These are phyloP conservation scores for Amanita polypyramis DNA, from an alignment of 768 basidiomycete genomes.

Conservation along the genomic window DNA sequence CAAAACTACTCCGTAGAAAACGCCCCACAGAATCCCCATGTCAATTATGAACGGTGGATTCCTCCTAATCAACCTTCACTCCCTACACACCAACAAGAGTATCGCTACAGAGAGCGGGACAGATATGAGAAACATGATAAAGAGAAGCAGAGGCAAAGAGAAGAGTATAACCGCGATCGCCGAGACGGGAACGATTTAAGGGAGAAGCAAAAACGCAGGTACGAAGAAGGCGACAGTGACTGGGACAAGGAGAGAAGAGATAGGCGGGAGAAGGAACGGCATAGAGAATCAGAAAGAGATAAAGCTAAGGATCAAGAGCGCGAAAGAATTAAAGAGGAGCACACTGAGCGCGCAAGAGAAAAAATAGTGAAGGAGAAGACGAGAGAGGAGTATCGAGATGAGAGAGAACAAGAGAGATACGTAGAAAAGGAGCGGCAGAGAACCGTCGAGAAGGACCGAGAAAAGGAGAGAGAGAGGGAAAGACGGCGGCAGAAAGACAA, in stretches of 20 bases:
- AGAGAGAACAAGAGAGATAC: conserved; percentile 4
- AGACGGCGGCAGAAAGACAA: conserved; percentile 15
- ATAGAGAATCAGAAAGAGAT: conserved; percentile 8
- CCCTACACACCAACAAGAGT: conserved; percentile 11
- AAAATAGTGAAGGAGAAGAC: conserved; percentile 1
- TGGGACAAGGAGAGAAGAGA: conserved; percentile 14
- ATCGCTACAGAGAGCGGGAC: conserved; percentile 12
- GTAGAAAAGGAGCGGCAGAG: conserved; percentile 6
- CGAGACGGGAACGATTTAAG: conserved; percentile 8
- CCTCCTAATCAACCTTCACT: conserved; percentile 14
- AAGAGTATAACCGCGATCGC: conserved; percentile 11
- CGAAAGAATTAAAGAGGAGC: conserved; percentile 8
- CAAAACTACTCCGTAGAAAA: conserved; percentile 6
- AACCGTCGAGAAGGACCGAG: conserved; percentile 13
- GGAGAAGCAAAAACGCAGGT: conserved; percentile 4
- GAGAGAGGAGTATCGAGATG: conserved; percentile 2
- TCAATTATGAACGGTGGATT: conserved; percentile 16
- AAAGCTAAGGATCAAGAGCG: conserved; percentile 4
- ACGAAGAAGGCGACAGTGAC: conserved; percentile 9
- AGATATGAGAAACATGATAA: conserved; percentile 10
- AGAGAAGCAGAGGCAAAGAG: conserved; percentile 9
- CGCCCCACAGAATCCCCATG: conserved; percentile 9
- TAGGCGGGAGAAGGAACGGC: conserved; percentile 9
- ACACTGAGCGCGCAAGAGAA: conserved; percentile 8
- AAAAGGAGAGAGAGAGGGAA: conserved; percentile 11